phyloP scores from a whole-genome alignment of 2,329 filamentous ascomycete species.

The Penicillium sp. region DNA sequence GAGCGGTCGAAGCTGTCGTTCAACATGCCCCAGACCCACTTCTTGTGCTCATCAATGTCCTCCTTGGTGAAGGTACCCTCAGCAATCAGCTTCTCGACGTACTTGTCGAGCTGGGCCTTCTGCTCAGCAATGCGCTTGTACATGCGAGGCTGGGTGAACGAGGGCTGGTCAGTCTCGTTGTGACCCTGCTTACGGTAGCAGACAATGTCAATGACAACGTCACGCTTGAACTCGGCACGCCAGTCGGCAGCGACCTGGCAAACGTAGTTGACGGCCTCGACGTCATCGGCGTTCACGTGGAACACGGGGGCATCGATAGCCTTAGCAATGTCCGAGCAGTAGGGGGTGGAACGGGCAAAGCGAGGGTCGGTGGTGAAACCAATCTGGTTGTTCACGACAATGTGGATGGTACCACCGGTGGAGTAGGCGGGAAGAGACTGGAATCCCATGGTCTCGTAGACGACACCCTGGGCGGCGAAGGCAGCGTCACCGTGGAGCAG shows the following conservation, averaged over 20 bases:
- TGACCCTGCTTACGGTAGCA: slow-evolving; percentile 99
- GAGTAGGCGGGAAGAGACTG: slow-evolving; percentile 94
- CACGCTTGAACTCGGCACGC: slow-evolving; percentile 97
- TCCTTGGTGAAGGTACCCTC: slow-evolving; percentile 96
- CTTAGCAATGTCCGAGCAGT: slow-evolving; percentile 99
- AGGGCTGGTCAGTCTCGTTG: slow-evolving; percentile 99
- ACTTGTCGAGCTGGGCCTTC: slow-evolving; percentile 82
- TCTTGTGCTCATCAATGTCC: slow-evolving; percentile 97
- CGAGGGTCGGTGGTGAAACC: slow-evolving; percentile 98
- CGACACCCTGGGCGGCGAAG: slow-evolving; percentile 92
- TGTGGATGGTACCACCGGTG: slow-evolving; percentile 93
- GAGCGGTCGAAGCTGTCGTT: slow-evolving; percentile 97
- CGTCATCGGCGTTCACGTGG: slow-evolving; percentile 98
- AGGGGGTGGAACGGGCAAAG: slow-evolving; percentile 94
- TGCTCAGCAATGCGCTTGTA: slow-evolving; percentile 95
- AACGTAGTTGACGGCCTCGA: slow-evolving; percentile 97
- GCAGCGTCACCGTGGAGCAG: slow-evolving; percentile 96
- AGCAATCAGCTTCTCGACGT: slow-evolving; percentile 84
- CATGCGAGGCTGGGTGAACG: slow-evolving; percentile 99
- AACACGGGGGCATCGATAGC: slow-evolving; percentile 97
- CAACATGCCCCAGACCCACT: slow-evolving; percentile 99
- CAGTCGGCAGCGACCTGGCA: slow-evolving; percentile 96
- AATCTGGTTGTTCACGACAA: slow-evolving; percentile 99
- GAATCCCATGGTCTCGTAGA: slow-evolving; percentile 98
- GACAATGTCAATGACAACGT: slow-evolving; percentile 96